These are phyloP conservation scores for Aspergillus texensis DNA, from an alignment of 2,329 filamentous ascomycete genomes.

Conservation along the genomic window DNA sequence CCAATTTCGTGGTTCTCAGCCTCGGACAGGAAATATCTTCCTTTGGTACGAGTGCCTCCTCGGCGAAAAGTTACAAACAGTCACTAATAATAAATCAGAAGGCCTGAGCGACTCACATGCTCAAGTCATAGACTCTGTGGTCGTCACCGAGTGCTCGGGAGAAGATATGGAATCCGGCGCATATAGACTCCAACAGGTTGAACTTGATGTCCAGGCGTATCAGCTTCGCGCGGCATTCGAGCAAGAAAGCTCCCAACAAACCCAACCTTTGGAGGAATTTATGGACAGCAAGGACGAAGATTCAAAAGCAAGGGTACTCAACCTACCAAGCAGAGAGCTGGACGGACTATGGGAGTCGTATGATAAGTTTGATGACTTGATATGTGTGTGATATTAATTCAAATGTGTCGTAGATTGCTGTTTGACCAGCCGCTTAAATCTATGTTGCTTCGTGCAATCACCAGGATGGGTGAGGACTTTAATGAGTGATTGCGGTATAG, in stretches of 20 bases:
- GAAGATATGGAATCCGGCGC: slow-evolving; percentile 25
- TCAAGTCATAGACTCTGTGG: slow-evolving; percentile 36
- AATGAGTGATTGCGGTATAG: background rate
- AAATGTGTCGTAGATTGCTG: slow-evolving; percentile 35
- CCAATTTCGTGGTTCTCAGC: slow-evolving; percentile 36
- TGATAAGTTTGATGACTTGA: slow-evolving; percentile 5
- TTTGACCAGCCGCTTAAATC: slow-evolving; percentile 48
- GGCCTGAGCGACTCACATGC: slow-evolving; percentile 27
- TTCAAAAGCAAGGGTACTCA: slow-evolving; percentile 35
- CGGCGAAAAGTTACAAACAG: background rate
- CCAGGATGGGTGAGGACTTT: slow-evolving; percentile 38
- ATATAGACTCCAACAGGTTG: slow-evolving; percentile 35
- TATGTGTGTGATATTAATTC: background rate
- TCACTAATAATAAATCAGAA: slow-evolving; percentile 23
- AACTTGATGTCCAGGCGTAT: slow-evolving; percentile 49
- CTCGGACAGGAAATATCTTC: slow-evolving; percentile 37
- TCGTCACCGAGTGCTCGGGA: slow-evolving; percentile 44
- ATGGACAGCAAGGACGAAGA: slow-evolving; percentile 27
- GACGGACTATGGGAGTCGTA: slow-evolving; percentile 50
- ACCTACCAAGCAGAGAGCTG: slow-evolving; percentile 43
- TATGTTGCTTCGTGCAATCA: slow-evolving; percentile 43
- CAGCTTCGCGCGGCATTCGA: slow-evolving; percentile 32
- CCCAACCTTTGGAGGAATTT: slow-evolving; percentile 18
- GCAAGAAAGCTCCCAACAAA: slow-evolving; percentile 25
- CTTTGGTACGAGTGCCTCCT: slow-evolving; percentile 27